Evolutionary conservation across 208 protist species (phyloP), one percentile per base, ranked within the genome.

Genomic region (Trypanosoma grayi): DNA sequence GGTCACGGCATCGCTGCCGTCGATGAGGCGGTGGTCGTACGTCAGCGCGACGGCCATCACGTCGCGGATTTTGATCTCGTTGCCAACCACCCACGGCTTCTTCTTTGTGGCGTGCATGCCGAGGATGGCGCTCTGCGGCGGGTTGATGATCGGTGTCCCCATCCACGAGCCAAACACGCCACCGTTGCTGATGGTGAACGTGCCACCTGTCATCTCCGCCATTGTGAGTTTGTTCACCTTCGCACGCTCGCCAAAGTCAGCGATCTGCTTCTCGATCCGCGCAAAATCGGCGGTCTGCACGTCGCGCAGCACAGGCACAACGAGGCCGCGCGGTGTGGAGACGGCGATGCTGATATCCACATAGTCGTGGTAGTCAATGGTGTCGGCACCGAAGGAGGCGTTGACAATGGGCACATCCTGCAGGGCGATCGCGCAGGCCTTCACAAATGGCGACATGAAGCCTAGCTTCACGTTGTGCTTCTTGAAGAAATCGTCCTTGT

Each of bases 131-230:
- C 91, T 97, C 91, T 99, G 98, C 33, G 98, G 98, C 11, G 97
- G 95, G 77, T 99, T 99, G 74, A 99, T 97, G 79, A 99, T 99
- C 25, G 98, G 98, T 0, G 98, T 99, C 36, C 97, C 97, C 91
- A 99, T 97, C 78, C 99, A 96, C 27, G 93, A 98, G 31, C 98
- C 98, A 48, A 98, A 99, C 22, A 98, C 97, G 46, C 98, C 98
- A 56, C 98, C 98, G 80, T 99, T 99, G 33, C 95, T 98, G 71
- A 99, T 99, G 37, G 98, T 99, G 83, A 99, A 99, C 25, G 98
- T 99, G 45, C 98, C 98, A 59, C 98, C 98, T 2, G 89, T 92
- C 95, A 99, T 99, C 69, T 99, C 98, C 30, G 97, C 93, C 58
- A 99, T 86, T 10, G 96, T 94, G 22, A 99, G 83, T 57, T 93